Percentiles rank a stretch among this genome's conserved stretches.
Evolutionary conservation across 148 eudicot species (phyloP).

Genomic region (Vaccinium corymbosum): DNA sequence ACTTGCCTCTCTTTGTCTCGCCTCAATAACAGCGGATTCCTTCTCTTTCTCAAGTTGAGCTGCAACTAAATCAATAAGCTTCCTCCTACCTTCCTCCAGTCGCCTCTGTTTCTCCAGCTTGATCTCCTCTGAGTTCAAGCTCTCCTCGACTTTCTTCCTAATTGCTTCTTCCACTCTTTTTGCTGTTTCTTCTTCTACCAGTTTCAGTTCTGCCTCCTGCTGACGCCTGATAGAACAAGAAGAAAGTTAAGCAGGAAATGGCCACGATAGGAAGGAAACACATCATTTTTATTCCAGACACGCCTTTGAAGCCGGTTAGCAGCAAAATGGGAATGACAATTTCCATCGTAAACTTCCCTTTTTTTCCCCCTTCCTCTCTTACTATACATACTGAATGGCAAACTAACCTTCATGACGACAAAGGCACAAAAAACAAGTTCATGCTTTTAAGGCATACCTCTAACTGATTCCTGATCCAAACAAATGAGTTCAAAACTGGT

Average conservation of each 20-base stretch:
- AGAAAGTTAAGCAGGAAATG: conserved; percentile 29
- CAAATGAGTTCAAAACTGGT: conserved; percentile 81
- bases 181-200: conserved; percentile 89
- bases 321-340: conserved; percentile 20
- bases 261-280: conserved; percentile 13
- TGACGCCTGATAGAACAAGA: conserved; percentile 63
- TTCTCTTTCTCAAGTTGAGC: conserved; percentile 84
- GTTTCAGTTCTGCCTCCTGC: conserved; percentile 73
- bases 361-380: conserved; percentile 14
- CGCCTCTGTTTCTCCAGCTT: conserved; percentile 62
- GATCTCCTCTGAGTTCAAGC: conserved; percentile 67
- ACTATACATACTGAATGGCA: conserved; percentile 30
- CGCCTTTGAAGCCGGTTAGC: conserved; percentile 23
- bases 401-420: conserved; percentile 61
- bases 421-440: conserved; percentile 43
- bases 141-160: conserved; percentile 64
- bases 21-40: conserved; percentile 60
- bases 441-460: conserved; percentile 98
- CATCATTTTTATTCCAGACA: conserved; percentile 20
- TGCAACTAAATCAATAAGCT: conserved; percentile 64
- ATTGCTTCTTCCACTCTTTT: conserved; percentile 82
- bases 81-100: conserved; percentile 74
- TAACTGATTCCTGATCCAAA: conserved; percentile 93
- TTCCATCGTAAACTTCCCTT: background rate
- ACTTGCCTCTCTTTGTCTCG: conserved; percentile 76